Base-by-base conservation (phyloP, 331 rosid genomes). In the Malus hybrid region DNA sequence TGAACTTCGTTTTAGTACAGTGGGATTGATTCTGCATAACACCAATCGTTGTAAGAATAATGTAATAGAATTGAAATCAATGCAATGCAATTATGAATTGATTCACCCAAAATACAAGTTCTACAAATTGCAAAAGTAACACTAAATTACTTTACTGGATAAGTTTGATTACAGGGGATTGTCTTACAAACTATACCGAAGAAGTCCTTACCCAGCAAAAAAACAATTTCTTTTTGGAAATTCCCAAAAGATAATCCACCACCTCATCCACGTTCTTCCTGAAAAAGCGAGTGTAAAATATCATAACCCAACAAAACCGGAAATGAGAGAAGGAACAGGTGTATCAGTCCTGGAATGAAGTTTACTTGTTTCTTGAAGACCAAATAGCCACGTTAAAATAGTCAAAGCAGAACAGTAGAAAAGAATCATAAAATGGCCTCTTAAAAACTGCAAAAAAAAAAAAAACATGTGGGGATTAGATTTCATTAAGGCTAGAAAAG, bases 291-390 rank as follows among this genome's bases (percentile, higher is more conserved):
- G 63, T 22, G 54, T 55, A n/a, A 62, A 67, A 27, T n/a, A 67
- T 55, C 48, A 69, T 31, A 15, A 20, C 34, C 55, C 32, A 14
- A 34, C 46, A 32, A 57, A 63, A 72, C 18, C 46, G 33, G 46
- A 34, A 65, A 60, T 16, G 69, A 75, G 22, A 32, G 59, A 66
- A 69, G 56, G 61, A 76, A 62, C 70, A 78, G 81, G 74, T 78
- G 65, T 52, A 75, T 55, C 44, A 79, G 67, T 73, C 54, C 55
- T 22, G 36, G 85, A 74, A 44, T 42, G 80, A 85, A 2, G 75
- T 78, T 82, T 94, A 94, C 99, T 83, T 89, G 81, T 73, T 72
- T 87, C 97, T 94, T 64, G 99, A 92, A 75, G 99, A 90, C 99
- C 99, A 94, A 63, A 94, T 80, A 13, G 92, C 99, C 76, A 94